Evolutionary conservation across 2,329 filamentous ascomycete species (phyloP).

Genomic region (Trichoderma atroviride): DNA sequence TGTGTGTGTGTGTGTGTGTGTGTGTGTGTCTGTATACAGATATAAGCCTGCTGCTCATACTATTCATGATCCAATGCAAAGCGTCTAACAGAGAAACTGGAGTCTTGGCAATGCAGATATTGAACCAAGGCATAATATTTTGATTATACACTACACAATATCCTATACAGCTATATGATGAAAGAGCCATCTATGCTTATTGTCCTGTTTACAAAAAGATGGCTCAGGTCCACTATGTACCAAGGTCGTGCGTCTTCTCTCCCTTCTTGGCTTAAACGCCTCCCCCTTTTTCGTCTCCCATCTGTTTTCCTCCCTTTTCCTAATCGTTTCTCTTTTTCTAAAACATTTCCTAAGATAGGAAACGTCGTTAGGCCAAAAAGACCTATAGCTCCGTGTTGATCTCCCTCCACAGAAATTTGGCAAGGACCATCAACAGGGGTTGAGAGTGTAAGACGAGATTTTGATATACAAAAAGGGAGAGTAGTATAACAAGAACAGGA

Average conservation of each 20-base stretch:
- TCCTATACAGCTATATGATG: constrained; percentile 33
- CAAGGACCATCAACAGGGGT: not conserved
- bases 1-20: not conserved
- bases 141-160: constrained; percentile 34
- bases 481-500: not conserved
- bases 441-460: not conserved
- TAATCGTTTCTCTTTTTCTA: not conserved
- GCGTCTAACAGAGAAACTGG: not conserved
- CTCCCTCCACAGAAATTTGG: not conserved
- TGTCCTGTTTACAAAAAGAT: constrained; percentile 3
- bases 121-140: constrained; percentile 26
- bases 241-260: constrained; percentile 7
- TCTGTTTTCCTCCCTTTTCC: not conserved
- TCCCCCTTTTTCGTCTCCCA: not conserved
- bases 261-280: not conserved
- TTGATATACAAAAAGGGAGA: not conserved
- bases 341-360: not conserved
- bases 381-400: not conserved
- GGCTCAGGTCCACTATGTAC: constrained; percentile 17
- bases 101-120: too few species aligned
- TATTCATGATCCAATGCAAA: not conserved
- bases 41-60: not conserved
- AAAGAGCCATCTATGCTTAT: constrained; percentile 9
- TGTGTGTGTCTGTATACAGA: not conserved
- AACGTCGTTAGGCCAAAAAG: not conserved